phyloP scores from a whole-genome alignment of 2,329 filamentous ascomycete species.

The Phyllosticta citrichinensis region DNA sequence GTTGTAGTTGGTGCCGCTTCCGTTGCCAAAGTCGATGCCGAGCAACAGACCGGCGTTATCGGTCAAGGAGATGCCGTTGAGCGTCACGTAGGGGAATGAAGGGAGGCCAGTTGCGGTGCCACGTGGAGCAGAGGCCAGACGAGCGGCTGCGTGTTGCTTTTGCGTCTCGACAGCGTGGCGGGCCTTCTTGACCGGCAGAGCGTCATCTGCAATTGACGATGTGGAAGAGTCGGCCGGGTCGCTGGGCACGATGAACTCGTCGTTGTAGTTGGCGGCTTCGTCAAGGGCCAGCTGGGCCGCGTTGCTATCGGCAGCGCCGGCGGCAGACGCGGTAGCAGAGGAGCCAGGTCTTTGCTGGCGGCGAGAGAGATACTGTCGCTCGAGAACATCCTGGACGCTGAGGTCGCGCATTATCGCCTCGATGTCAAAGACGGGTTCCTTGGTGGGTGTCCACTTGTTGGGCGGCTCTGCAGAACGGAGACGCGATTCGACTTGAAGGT shows the following conservation, averaged over 20 bases:
- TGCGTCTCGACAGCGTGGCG: conserved; percentile 1
- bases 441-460: conserved; percentile 19
- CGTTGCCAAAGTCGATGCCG: conserved; percentile 26
- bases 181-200: background rate
- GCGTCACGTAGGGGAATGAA: conserved; percentile 3
- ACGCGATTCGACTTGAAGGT: conserved; percentile 55
- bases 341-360: conserved; percentile 13
- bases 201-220: background rate
- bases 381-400: conserved; percentile 4
- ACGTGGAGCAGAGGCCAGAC: background rate
- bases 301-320: conserved; percentile 17
- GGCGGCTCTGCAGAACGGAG: conserved; percentile 21
- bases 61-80: conserved; percentile 23
- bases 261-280: conserved; percentile 10
- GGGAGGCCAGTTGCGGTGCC: background rate
- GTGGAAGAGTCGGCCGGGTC: background rate
- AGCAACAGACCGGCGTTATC: conserved; percentile 23
- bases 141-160: background rate
- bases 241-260: conserved; percentile 11
- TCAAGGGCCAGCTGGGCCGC: background rate
- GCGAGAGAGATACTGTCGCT: background rate
- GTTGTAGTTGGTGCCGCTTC: background rate
- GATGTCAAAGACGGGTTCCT: conserved; percentile 5
- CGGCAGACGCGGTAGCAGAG: conserved; percentile 24
- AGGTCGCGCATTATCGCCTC: conserved; percentile 4